Evolutionary conservation across 108 stramenopile genomes (phyloP), one percentile per base, ranked within the genome.

Genomic region (Cyclotella atomus): DNA sequence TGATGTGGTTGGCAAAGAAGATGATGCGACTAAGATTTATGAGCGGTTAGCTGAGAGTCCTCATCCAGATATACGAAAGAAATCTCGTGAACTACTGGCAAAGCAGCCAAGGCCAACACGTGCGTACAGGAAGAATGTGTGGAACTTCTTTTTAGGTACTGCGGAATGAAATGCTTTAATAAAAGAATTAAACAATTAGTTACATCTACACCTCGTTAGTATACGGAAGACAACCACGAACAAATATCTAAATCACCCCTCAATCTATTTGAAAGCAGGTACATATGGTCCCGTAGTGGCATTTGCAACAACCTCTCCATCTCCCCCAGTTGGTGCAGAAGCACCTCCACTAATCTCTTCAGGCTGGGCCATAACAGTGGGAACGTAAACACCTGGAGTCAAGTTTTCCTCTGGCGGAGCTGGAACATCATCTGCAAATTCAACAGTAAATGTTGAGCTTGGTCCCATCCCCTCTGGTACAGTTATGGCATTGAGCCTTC

Each of bases 381-480:
- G 79, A 15, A 81, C 79, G 52, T 68, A 81, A 46, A 74, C 68
- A 30, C 79, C 79, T 7, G 79, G 79, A 7, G 73, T 53, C 61
- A 81, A 52, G n/a, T 73, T 68, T 46, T 69, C 73, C 52, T 79
- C 69, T 3, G 68, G 59, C 15, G 76, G 70, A 24, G 79, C 53
- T 29, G 87, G 76, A 2, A 67, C 17, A 53, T 70, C 81, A n/a
- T 23, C 68, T 6, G 88, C 76, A 81, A 94, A 94, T 68, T 94
- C 91, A 1, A 94, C 93, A 2, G 93, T 94, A 75, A 94, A 94
- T 1, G 88, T 90, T 0, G 86, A 85, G 24, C 93, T 91, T n/a
- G 90, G 85, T 47, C 88, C 86, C 77, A 94, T 89, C 20, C 93
- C 93, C 25, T 45, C 68, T 16, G 91, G 93, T 10, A 94, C 87